Evolutionary conservation across 805 yeast species (phyloP), one percentile per base, ranked within the genome.

Genomic region (Cyberlindnera maritima): DNA sequence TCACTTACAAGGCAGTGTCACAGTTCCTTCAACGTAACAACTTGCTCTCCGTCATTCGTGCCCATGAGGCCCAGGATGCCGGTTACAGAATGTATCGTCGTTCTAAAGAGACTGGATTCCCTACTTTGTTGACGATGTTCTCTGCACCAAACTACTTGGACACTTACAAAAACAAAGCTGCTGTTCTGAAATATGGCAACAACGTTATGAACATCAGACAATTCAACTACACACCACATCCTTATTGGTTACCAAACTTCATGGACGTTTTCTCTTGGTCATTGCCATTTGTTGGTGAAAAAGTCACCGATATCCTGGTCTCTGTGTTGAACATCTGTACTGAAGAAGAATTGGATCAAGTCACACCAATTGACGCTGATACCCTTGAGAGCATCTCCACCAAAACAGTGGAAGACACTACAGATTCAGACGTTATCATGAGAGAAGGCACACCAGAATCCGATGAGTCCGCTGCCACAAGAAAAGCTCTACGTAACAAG

Each of bases 221-320:
- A 68, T 92, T 94, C 73, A 90, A 91, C 66, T 70, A 84, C 59
- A 82, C 90, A 25, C 96, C 96, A 5, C 98, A 92, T 67, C 99
- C 99, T 1, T 92, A 94, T 68, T 90, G 96, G 89, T 74, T 94
- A 56, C 98, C 98, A 8, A 90, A 90, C 65, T 88, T 91, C 59
- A 89, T 91, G 96, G 97, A 94, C 65, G 96, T 92, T 7, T 92
- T 92, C 66, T 85, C 96, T 11, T 94, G 98, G 98, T 88, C 97
- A 2, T 72, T 92, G 47, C 99, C 98, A 8, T 92, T 94, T 71
- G 97, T 94, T 20, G 98, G 97, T 18, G 97, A 92, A 64, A 88
- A 94, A 62, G 87, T 91, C 45, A 88, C 96, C 13, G 98, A 94
- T 63, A 91, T 92, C 85, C 75, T 92, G 61, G 86, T 89, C 19